Base-by-base conservation (phyloP, 148 eudicot species). In the Cornus controversa region DNA sequence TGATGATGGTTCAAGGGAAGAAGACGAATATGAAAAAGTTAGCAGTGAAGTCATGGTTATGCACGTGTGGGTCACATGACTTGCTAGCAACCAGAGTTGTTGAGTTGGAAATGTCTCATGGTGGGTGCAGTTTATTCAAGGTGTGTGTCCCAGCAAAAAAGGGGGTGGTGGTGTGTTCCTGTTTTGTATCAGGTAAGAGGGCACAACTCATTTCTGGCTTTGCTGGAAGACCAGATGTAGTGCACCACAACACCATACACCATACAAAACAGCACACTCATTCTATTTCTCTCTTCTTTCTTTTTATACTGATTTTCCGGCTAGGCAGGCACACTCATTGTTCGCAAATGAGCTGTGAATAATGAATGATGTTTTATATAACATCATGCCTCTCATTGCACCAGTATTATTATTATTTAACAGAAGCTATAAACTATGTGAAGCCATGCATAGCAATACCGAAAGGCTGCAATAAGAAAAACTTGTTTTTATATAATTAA, bases 11-110 rank as follows among this genome's bases (percentile, higher is more conserved):
- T 69, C 8, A 6, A 25, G 26, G 47, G 2, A 74, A 37, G 14
- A 7, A 8, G 27, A 74, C 53, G 25, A 20, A 14, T 53, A 28
- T 28, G 0, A 73, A 66, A 75, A 75, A 70, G 50, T 66, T 13
- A 66, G 23, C 20, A 25, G 26, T 54, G 45, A 42, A 28, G 70
- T 18, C 64, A 75, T 47, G 71, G 71, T 66, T 27, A 50, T 47
- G 77, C 69, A 75, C 69, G 64, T 66, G 78, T 27, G 8, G 18
- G 8, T 75, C 70, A 75, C 70, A 26, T 75, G 78, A 66, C 67
- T 73, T 57, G 14, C 26, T 9, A 47, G 34, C 57, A n/a, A 34
- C 69, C 13, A 16, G 70, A 8, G 11, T 8, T 57, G 36, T 53
- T 73, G 75, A 42, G 66, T 75, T 75, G 77, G 77, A 28, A 37